phyloP scores from a whole-genome alignment of 257 asterid species.

The Solanum sejunctum region DNA sequence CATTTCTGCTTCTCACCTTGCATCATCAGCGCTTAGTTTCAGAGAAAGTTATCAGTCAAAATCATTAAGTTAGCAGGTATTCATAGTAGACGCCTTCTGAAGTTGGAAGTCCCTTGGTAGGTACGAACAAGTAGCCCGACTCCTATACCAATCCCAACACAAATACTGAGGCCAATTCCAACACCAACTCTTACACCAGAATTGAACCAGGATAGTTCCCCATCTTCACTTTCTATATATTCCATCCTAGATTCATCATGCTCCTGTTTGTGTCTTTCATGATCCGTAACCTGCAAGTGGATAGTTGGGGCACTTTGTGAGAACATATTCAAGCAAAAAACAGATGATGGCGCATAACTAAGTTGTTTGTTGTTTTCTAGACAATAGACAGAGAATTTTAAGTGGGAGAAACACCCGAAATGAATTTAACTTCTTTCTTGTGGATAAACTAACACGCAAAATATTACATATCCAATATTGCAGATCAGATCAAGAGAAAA shows the following conservation, averaged over 20 bases:
- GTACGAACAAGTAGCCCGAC: slow-evolving; percentile 59
- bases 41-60: neutral
- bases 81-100: slow-evolving; percentile 41
- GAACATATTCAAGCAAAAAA: neutral
- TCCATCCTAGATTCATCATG: slow-evolving; percentile 27
- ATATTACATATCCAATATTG: neutral
- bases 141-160: slow-evolving; percentile 66
- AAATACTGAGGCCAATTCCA: slow-evolving; percentile 60
- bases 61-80: neutral
- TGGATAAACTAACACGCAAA: neutral
- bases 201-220: slow-evolving; percentile 63
- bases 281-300: slow-evolving; percentile 37
- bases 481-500: neutral
- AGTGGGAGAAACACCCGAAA: neutral
- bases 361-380: neutral
- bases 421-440: neutral
- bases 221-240: slow-evolving; percentile 41
- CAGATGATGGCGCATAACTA: neutral
- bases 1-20: neutral
- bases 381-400: neutral
- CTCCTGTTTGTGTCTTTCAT: slow-evolving; percentile 14
- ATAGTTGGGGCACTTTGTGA: neutral
- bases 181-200: slow-evolving; percentile 73
- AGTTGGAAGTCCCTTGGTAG: slow-evolving; percentile 60
- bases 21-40: neutral